Evolutionary conservation across 495 filamentous ascomycete genomes (phyloP).

Genomic region (Sphaerosporella brunnea): DNA sequence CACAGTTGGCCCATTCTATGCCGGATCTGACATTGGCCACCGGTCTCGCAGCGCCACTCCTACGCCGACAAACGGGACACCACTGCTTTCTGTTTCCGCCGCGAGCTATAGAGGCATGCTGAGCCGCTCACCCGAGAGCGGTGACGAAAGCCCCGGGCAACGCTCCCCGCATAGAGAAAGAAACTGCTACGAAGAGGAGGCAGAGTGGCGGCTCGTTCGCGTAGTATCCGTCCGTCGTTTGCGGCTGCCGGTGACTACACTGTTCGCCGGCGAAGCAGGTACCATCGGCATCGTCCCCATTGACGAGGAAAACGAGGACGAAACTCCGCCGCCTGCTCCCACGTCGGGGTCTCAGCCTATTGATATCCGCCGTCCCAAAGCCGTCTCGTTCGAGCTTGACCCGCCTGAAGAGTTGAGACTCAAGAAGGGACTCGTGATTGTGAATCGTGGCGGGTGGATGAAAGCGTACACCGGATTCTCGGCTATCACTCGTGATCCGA

Average conservation of each 20-base stretch:
- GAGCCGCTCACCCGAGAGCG: not conserved
- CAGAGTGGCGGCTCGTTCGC: slow-evolving; percentile 20
- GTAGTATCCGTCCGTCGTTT: slow-evolving; percentile 78
- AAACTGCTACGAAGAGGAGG: slow-evolving; percentile 7
- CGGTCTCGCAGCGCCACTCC: slow-evolving; percentile 19
- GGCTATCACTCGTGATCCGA: slow-evolving; percentile 30
- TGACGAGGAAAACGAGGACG: slow-evolving; percentile 1
- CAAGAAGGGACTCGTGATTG: slow-evolving; percentile 63
- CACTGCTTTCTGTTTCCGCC: slow-evolving; percentile 9
- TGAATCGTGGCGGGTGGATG: slow-evolving; percentile 10
- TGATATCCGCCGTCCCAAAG: slow-evolving; percentile 9
- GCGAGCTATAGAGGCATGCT: slow-evolving; percentile 3
- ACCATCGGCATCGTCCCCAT: slow-evolving; percentile 61
- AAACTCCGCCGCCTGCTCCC: not conserved
- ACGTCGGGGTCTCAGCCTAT: not conserved
- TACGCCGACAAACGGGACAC: slow-evolving; percentile 13
- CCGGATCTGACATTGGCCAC: not conserved
- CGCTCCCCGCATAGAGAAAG: slow-evolving; percentile 2
- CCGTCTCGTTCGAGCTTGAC: slow-evolving; percentile 24
- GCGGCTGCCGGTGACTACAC: slow-evolving; percentile 58
- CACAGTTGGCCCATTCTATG: slow-evolving; percentile 54
- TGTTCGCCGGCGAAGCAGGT: slow-evolving; percentile 70
- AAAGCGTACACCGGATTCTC: slow-evolving; percentile 37
- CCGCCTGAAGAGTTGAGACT: slow-evolving; percentile 33
- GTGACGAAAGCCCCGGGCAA: not conserved